Conservation (phyloP, 768 basidiomycete genomes). For the Suillus tomentosus region DNA sequence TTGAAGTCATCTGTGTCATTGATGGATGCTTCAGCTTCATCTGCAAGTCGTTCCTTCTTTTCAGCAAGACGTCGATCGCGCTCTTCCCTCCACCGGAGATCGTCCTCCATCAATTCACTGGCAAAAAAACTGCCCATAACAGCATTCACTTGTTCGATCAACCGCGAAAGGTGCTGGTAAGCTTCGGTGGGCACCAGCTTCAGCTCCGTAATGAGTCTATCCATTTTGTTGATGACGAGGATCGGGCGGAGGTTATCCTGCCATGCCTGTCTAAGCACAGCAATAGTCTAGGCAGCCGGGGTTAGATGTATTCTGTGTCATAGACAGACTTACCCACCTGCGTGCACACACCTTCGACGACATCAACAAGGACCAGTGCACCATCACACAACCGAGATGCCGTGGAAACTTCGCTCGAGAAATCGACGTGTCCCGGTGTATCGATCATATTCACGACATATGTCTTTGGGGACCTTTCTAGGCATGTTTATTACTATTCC, state of each 20-base stretch:
- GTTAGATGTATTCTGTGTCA: constrained; percentile 1
- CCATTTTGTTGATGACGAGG: constrained; percentile 96
- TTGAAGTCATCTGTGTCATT: constrained; percentile 74
- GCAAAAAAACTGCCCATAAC: constrained; percentile 98
- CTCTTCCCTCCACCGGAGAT: constrained; percentile 91
- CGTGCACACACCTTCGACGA: constrained; percentile 97
- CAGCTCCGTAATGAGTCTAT: constrained; percentile 91
- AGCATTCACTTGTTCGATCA: constrained; percentile 97
- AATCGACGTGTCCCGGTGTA: constrained; percentile 98
- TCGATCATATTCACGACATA: constrained; percentile 96
- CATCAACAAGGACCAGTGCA: constrained; percentile 92
- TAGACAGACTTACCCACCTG: constrained; percentile 62
- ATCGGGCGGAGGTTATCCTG: constrained; percentile 85
- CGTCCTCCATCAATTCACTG: constrained; percentile 94
- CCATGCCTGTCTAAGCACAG: constrained; percentile 95
- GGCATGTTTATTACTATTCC: constrained; percentile 36
- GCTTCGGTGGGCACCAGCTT: constrained; percentile 90
- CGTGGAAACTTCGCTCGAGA: constrained; percentile 95
- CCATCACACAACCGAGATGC: constrained; percentile 94
- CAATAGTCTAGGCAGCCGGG: constrained; percentile 67
- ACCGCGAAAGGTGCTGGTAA: constrained; percentile 88
- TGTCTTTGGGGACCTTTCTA: constrained; percentile 61
- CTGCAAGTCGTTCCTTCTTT: constrained; percentile 71
- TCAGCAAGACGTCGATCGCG: constrained; percentile 78
- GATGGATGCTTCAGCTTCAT: constrained; percentile 60